phyloP scores from a whole-genome alignment of 169 alveolate species.

The Cyclospora cayetanensis region DNA sequence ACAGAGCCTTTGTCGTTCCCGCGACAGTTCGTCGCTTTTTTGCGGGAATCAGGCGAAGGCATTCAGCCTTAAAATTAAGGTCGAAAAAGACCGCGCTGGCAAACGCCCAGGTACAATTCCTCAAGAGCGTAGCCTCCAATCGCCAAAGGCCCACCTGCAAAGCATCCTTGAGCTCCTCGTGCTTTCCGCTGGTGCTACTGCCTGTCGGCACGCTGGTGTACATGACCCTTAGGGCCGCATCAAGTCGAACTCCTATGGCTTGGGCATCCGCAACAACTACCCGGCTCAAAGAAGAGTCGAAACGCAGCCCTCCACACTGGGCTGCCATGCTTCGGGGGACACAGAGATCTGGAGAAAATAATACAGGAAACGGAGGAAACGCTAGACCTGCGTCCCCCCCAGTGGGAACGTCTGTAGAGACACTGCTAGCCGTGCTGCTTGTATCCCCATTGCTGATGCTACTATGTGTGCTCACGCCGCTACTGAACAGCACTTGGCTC shows the following conservation, averaged over 20 bases:
- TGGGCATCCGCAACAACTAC: constrained; percentile 38
- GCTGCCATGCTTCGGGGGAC: constrained; percentile 7
- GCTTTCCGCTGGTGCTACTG: background rate
- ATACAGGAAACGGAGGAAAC: constrained; percentile 38
- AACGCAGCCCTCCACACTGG: background rate
- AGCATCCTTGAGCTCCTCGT: constrained; percentile 53
- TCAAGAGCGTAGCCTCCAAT: constrained; percentile 25
- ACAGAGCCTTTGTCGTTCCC: background rate
- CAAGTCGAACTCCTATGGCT: constrained; percentile 49
- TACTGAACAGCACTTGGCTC: background rate
- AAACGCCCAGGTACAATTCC: constrained; percentile 70
- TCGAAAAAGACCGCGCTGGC: constrained; percentile 62
- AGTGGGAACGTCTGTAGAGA: background rate
- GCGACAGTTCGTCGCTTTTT: background rate
- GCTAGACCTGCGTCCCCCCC: constrained; percentile 51
- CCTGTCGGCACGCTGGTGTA: constrained; percentile 57
- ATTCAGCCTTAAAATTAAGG: constrained; percentile 33
- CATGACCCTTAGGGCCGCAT: constrained; percentile 21
- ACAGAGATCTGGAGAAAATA: constrained; percentile 39
- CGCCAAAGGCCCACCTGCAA: constrained; percentile 58
- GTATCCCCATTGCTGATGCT: constrained; percentile 27
- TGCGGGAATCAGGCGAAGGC: constrained; percentile 39
- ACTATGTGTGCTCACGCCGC: too few species aligned
- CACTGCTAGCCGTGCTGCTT: constrained; percentile 46
- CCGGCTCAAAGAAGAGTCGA: constrained; percentile 29